Conservation (phyloP, 2,329 filamentous ascomycete species). For the Trichoderma citrinoviride region DNA sequence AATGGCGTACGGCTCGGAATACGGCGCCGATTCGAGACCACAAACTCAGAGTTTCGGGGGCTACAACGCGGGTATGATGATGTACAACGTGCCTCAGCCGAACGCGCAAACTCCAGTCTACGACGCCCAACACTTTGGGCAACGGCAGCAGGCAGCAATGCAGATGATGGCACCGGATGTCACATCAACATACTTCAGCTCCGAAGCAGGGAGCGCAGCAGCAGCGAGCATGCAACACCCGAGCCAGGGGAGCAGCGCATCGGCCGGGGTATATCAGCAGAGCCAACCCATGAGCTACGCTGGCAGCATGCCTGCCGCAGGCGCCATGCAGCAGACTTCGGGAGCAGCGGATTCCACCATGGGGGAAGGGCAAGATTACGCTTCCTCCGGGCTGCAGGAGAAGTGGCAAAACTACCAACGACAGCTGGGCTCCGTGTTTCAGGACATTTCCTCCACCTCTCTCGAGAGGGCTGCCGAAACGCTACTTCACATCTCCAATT, state of each 20-base stretch:
- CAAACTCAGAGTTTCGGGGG: slow-evolving; percentile 54
- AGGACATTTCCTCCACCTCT: slow-evolving; percentile 59
- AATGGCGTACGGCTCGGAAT: slow-evolving; percentile 62
- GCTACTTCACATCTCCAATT: slow-evolving; percentile 52
- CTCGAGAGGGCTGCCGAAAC: slow-evolving; percentile 52
- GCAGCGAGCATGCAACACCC: slow-evolving; percentile 54
- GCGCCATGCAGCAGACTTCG: slow-evolving; percentile 42
- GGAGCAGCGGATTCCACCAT: slow-evolving; percentile 45
- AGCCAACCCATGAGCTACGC: slow-evolving; percentile 56
- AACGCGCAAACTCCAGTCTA: slow-evolving; percentile 64
- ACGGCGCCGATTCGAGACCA: slow-evolving; percentile 60
- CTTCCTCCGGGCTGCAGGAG: slow-evolving; percentile 59
- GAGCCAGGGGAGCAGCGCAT: slow-evolving; percentile 45
- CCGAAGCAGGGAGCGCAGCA: slow-evolving; percentile 47
- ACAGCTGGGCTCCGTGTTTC: slow-evolving; percentile 65
- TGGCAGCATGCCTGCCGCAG: slow-evolving; percentile 46
- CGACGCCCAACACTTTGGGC: slow-evolving; percentile 71
- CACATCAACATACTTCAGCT: slow-evolving; percentile 68
- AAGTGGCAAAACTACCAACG: slow-evolving; percentile 65
- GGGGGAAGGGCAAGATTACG: slow-evolving; percentile 56
- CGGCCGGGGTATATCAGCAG: slow-evolving; percentile 64
- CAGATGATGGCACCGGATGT: slow-evolving; percentile 58
- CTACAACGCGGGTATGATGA: slow-evolving; percentile 65
- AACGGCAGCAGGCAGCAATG: slow-evolving; percentile 72
- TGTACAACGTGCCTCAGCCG: slow-evolving; percentile 74